Evolutionary conservation across 306 rosid species (phyloP).

Genomic region (Prunus campanulata): DNA sequence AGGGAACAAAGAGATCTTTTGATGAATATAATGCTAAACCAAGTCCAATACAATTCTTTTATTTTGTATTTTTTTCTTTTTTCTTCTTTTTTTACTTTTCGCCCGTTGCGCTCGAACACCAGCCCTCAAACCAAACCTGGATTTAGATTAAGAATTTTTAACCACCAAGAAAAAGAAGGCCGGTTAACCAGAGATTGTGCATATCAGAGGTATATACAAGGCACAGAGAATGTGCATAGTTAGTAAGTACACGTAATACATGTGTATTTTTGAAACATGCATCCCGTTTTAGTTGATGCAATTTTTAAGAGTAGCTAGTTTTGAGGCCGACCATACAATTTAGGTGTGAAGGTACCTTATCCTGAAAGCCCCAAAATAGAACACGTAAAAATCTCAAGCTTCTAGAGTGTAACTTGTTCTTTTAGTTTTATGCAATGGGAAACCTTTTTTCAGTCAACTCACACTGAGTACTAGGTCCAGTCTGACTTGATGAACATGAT

Average conservation of each 20-base stretch:
- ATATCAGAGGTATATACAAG: background rate
- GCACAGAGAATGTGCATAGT: background rate
- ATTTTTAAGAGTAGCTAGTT: background rate
- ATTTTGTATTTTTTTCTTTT: background rate
- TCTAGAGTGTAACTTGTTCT: too few species aligned
- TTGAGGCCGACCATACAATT: background rate
- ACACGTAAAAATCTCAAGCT: too few species aligned
- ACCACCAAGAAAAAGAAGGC: background rate
- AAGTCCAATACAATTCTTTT: conserved; percentile 8
- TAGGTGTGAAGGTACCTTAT: background rate
- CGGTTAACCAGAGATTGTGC: background rate
- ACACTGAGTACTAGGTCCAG: too few species aligned
- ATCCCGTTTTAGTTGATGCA: background rate
- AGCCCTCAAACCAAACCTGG: background rate
- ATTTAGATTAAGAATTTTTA: background rate
- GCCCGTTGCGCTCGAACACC: background rate
- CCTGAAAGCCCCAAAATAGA: too few species aligned
- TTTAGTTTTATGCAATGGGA: too few species aligned
- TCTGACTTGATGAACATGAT: too few species aligned
- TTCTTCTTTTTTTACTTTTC: background rate
- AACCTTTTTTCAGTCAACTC: too few species aligned
- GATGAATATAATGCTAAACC: background rate
- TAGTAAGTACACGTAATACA: background rate
- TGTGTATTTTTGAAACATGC: background rate
- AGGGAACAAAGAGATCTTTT: conserved; percentile 38